Percentiles rank a stretch among this genome's conserved stretches.
These are phyloP conservation scores for Penicillium sp. DNA, from an alignment of 2,329 filamentous ascomycete species.

Conservation along the genomic window DNA sequence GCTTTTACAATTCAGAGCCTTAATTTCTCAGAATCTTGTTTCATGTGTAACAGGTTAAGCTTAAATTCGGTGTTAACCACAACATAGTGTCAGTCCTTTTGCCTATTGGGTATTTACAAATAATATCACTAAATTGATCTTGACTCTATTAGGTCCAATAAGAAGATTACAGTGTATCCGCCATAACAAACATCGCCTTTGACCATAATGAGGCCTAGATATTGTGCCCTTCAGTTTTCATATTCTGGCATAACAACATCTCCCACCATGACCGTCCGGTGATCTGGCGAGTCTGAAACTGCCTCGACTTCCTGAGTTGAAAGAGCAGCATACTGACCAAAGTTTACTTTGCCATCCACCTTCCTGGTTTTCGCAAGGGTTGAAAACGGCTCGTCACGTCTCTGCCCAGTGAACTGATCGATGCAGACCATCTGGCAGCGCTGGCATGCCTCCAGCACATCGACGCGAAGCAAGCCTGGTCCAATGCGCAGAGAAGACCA, in stretches of 20 bases:
- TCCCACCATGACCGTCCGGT: conserved; percentile 40
- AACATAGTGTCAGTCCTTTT: too few species aligned
- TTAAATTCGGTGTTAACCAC: too few species aligned
- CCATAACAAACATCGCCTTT: background rate
- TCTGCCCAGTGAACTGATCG: conserved; percentile 77
- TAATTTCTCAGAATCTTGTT: too few species aligned
- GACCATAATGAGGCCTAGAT: background rate
- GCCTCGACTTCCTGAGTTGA: conserved; percentile 28
- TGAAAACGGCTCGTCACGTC: conserved; percentile 80
- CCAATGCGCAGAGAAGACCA: conserved; percentile 73
- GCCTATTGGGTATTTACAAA: background rate
- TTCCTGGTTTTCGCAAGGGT: conserved; percentile 85
- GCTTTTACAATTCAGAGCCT: too few species aligned
- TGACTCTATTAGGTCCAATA: background rate
- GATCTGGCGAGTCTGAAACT: conserved; percentile 12
- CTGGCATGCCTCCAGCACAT: conserved; percentile 79
- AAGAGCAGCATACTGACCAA: conserved; percentile 72
- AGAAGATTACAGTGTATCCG: background rate
- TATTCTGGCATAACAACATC: conserved; percentile 39
- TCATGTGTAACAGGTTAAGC: too few species aligned
- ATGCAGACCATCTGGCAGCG: conserved; percentile 97
- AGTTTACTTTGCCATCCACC: conserved; percentile 81
- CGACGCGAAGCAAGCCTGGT: conserved; percentile 30
- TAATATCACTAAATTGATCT: background rate
- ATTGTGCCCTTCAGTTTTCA: conserved; percentile 4